Evolutionary conservation across 805 yeast genomes (phyloP).

Genomic region (Scheffersomyces spartinae): DNA sequence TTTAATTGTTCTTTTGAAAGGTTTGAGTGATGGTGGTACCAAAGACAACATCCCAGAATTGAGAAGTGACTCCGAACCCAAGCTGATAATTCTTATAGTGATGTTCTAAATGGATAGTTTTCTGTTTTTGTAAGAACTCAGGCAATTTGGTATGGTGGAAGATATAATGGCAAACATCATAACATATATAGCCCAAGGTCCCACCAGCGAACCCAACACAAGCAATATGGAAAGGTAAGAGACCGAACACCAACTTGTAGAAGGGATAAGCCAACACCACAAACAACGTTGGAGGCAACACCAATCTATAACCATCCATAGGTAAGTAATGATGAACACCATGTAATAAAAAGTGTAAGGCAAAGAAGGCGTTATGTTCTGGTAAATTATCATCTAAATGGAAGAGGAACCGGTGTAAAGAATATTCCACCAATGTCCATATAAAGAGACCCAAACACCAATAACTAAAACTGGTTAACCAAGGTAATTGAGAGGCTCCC

Average conservation of each 20-base stretch:
- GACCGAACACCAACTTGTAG: constrained; percentile 60
- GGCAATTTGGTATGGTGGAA: constrained; percentile 87
- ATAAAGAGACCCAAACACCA: constrained; percentile 76
- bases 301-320: constrained; percentile 88
- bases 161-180: constrained; percentile 90
- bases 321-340: constrained; percentile 97
- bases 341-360: constrained; percentile 82
- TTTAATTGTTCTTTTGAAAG: neutral
- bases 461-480: constrained; percentile 36
- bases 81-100: constrained; percentile 95
- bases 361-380: constrained; percentile 58
- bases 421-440: constrained; percentile 90
- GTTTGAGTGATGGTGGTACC: constrained; percentile 53
- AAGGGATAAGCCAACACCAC: constrained; percentile 65
- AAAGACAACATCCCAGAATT: constrained; percentile 89
- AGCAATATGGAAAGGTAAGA: constrained; percentile 76
- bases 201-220: constrained; percentile 95
- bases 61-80: constrained; percentile 93
- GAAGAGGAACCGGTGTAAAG: constrained; percentile 82
- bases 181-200: constrained; percentile 81
- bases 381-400: constrained; percentile 87
- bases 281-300: constrained; percentile 91
- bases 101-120: constrained; percentile 90
- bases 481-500: constrained; percentile 42
- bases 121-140: constrained; percentile 58